Percentiles rank a stretch among this genome's conserved stretches.
These are phyloP conservation scores for Ceratobasidium sp. DNA, from an alignment of 1,284 basidiomycete species.

Conservation along the genomic window DNA sequence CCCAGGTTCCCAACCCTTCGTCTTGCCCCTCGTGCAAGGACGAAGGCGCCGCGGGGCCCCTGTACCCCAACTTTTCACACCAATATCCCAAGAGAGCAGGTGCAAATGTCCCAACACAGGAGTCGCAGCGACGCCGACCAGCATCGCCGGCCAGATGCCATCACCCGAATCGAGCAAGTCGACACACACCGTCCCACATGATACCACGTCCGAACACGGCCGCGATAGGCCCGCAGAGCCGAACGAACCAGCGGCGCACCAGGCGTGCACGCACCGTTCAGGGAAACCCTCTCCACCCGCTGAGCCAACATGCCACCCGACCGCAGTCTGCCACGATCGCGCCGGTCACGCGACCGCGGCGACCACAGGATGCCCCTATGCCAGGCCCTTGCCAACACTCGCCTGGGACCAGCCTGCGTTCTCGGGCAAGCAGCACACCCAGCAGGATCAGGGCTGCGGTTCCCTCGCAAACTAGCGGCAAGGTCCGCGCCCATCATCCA, in stretches of 20 bases:
- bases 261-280: background rate
- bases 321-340: conserved; percentile 34
- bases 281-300: conserved; percentile 5
- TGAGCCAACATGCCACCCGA: conserved; percentile 36
- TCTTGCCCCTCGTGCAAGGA: conserved; percentile 2
- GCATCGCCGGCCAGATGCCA: background rate
- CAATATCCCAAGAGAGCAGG: no score
- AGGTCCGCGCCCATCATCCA: conserved; percentile 8
- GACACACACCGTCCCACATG: conserved; percentile 29
- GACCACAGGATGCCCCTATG: conserved; percentile 18
- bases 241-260: conserved; percentile 16
- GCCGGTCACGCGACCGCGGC: conserved; percentile 25
- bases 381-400: conserved; percentile 6
- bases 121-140: conserved; percentile 1
- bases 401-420: background rate
- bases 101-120: background rate
- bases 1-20: conserved; percentile 1
- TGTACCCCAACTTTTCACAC: no score
- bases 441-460: conserved; percentile 18
- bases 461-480: conserved; percentile 32
- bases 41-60: conserved; percentile 35
- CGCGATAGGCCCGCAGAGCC: conserved; percentile 36
- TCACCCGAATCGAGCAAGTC: conserved; percentile 26
- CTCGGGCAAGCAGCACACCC: background rate
- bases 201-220: conserved; percentile 33